Percentiles rank a stretch among this genome's conserved stretches.
phyloP scores from a whole-genome alignment of 768 basidiomycete species.

The Naganishia vaughanmartiniae region DNA sequence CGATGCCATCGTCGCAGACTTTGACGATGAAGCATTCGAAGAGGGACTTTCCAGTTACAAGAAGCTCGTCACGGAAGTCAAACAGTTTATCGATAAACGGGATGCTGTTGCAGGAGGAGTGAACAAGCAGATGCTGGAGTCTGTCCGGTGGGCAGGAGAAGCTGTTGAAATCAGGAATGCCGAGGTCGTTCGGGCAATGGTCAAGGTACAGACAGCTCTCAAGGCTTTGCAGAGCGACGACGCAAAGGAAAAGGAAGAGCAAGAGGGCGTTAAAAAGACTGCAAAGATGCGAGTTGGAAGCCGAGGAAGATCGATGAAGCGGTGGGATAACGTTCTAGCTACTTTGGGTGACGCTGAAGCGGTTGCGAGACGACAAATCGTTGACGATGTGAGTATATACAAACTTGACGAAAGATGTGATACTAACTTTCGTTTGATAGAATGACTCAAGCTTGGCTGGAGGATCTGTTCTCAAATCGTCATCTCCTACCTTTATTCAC shows the following conservation, averaged over 20 bases:
- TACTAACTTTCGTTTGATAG: background rate
- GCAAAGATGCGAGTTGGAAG: constrained; percentile 33
- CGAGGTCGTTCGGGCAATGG: constrained; percentile 80
- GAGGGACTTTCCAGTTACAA: constrained; percentile 72
- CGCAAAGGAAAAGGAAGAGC: constrained; percentile 51
- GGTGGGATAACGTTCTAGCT: constrained; percentile 79
- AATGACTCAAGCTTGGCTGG: constrained; percentile 1
- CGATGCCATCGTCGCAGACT: constrained; percentile 45
- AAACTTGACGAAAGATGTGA: background rate
- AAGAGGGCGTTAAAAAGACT: constrained; percentile 42
- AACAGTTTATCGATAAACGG: constrained; percentile 60
- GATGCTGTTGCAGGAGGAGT: constrained; percentile 52
- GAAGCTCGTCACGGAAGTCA: constrained; percentile 57
- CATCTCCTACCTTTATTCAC: constrained; percentile 60
- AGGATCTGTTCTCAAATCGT: constrained; percentile 5
- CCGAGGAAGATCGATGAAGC: constrained; percentile 62
- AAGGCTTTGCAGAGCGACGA: constrained; percentile 56
- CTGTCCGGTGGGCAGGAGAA: constrained; percentile 74
- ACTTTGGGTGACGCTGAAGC: constrained; percentile 87
- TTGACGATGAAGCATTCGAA: constrained; percentile 46
- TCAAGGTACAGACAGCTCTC: constrained; percentile 78
- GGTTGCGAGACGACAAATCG: constrained; percentile 63
- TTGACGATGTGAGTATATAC: constrained; percentile 65
- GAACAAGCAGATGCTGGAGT: constrained; percentile 60
- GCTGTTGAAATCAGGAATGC: constrained; percentile 82